These are phyloP conservation scores for Suillus americanus DNA, from an alignment of 768 basidiomycete genomes.

Conservation along the genomic window DNA sequence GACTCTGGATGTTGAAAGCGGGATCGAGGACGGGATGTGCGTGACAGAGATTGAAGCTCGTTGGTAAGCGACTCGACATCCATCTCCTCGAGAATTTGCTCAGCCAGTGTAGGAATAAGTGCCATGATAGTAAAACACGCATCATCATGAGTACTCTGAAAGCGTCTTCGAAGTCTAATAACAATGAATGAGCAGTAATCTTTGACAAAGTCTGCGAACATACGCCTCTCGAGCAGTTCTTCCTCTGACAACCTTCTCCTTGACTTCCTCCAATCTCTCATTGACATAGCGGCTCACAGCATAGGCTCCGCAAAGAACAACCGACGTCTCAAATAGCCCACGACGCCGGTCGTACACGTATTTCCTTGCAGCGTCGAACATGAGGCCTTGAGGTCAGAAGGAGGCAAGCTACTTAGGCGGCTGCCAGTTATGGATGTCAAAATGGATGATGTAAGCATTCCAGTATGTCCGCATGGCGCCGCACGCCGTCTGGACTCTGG, in stretches of 20 bases:
- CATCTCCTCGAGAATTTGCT: constrained; percentile 68
- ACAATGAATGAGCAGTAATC: constrained; percentile 2
- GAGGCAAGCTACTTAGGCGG: not conserved
- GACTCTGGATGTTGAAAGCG: constrained; percentile 17
- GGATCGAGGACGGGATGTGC: constrained; percentile 25
- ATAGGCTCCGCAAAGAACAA: constrained; percentile 62
- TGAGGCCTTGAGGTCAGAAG: no score
- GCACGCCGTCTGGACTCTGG: no score
- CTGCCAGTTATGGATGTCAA: not conserved
- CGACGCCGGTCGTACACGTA: constrained; percentile 51
- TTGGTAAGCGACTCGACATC: constrained; percentile 72
- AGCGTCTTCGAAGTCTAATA: constrained; percentile 66
- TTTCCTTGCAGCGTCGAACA: constrained; percentile 44
- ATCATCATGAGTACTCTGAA: constrained; percentile 75
- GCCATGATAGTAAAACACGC: constrained; percentile 74
- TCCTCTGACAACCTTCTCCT: constrained; percentile 60
- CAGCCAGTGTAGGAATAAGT: constrained; percentile 62
- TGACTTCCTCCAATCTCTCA: constrained; percentile 64
- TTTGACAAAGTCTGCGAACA: constrained; percentile 29
- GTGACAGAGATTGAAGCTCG: constrained; percentile 49
- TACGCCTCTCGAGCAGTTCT: constrained; percentile 68
- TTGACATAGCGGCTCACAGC: constrained; percentile 58
- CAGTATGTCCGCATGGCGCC: no score
- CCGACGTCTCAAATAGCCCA: constrained; percentile 48
- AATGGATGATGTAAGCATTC: not conserved